These are phyloP conservation scores for Mycena alexandri DNA, from an alignment of 768 basidiomycete genomes.

Conservation along the genomic window DNA sequence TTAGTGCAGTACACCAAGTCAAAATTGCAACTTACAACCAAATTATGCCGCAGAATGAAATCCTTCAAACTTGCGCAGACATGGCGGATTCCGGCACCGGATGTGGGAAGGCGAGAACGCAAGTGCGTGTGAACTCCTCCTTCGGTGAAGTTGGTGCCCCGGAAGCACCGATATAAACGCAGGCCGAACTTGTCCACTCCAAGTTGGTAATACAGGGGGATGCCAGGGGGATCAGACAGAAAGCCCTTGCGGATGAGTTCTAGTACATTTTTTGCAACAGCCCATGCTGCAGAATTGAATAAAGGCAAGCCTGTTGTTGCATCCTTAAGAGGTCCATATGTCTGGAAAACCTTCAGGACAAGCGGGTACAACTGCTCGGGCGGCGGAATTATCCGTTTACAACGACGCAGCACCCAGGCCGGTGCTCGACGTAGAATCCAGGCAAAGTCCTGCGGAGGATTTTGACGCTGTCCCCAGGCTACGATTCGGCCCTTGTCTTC, in stretches of 20 bases:
- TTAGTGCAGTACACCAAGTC: too few relatives aligned
- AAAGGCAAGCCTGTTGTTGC: conserved; percentile 43
- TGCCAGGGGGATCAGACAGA: conserved; percentile 39
- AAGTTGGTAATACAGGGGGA: conserved; percentile 27
- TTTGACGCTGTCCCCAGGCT: not conserved
- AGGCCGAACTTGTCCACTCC: conserved; percentile 36
- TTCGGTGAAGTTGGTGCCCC: conserved; percentile 51
- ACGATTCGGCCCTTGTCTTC: conserved; percentile 32
- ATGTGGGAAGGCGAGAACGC: conserved; percentile 36
- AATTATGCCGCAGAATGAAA: conserved; percentile 43
- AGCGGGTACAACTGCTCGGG: conserved; percentile 45
- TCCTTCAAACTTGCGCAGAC: conserved; percentile 38
- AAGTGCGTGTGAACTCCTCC: conserved; percentile 52
- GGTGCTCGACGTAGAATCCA: conserved; percentile 24
- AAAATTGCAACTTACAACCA: conserved; percentile 40
- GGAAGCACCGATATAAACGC: conserved; percentile 45
- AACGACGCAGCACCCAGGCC: conserved; percentile 43
- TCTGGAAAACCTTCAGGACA: conserved; percentile 45
- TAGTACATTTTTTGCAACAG: conserved; percentile 46
- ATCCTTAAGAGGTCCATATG: conserved; percentile 52
- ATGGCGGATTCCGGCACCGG: conserved; percentile 41
- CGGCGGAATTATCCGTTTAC: conserved; percentile 48
- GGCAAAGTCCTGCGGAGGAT: not conserved
- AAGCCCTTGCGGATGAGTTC: conserved; percentile 41
- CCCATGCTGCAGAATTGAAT: conserved; percentile 48